These are phyloP conservation scores for Eutrema salsugineum DNA, from an alignment of 441 rosid genomes.

Conservation along the genomic window DNA sequence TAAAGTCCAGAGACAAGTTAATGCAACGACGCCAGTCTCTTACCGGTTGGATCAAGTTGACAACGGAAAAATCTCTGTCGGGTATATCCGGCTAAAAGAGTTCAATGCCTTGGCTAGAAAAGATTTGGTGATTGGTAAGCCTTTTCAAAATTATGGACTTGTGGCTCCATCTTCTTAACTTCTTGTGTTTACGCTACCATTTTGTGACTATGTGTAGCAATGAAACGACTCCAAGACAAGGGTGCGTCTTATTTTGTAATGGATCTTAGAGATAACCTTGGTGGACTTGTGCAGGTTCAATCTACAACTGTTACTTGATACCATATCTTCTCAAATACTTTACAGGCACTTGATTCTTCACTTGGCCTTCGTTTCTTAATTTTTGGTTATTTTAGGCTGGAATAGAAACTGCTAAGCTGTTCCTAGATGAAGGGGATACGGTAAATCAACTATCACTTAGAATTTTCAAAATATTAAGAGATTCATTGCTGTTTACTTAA, in stretches of 20 bases:
- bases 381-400: constrained; percentile 70
- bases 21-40: constrained; percentile 81
- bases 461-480: background rate
- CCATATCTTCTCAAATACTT: background rate
- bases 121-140: constrained; percentile 84
- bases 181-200: background rate
- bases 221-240: constrained; percentile 85
- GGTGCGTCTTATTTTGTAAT: constrained; percentile 79
- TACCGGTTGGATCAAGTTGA: constrained; percentile 77
- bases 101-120: constrained; percentile 94
- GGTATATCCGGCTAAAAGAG: constrained; percentile 85
- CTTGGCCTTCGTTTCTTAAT: background rate
- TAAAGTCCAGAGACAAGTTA: constrained; percentile 76
- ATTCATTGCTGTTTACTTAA: background rate
- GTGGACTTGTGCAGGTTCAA: constrained; percentile 89
- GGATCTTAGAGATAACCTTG: constrained; percentile 98
- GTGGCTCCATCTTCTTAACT: background rate
- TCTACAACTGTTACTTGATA: constrained; percentile 1
- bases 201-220: constrained; percentile 46
- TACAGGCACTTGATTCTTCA: background rate
- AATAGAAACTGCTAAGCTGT: constrained; percentile 88
- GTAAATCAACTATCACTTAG: constrained; percentile 34
- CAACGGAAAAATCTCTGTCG: constrained; percentile 56
- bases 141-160: background rate
- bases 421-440: constrained; percentile 81